Base-by-base conservation (phyloP, 129 eudicot species). In the Lonicera japonica region DNA sequence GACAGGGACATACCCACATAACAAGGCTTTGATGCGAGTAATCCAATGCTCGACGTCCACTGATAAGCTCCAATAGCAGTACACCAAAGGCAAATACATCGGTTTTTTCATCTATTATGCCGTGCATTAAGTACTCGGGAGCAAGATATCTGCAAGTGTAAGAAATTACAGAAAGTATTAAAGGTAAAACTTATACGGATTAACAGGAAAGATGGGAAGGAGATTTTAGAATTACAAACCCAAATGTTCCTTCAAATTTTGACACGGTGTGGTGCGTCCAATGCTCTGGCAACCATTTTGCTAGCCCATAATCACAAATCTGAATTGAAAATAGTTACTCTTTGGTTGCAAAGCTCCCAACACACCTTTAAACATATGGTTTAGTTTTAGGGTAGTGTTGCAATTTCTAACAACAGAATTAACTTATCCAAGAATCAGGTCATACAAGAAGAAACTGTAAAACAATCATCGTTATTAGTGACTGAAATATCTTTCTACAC, bases 261-360 rank as follows among this genome's bases (percentile, higher is more conserved):
- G 94, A 76, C 25, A 90, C 85, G 0, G 82, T 82, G 55, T 77
- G 95, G 63, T 90, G 95, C 61, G 87, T 84, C 97, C 95, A 90
- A 25, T 86, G 86, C 73, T 87, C 94, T 1, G 97, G 97, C 25
- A 92, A 79, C 98, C 98, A 92, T 67, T 92, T 92, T 0, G 98
- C 96, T 50, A 87, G 89, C 68, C 97, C 97, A 58, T 81, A 90
- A 79, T 90, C 97, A 41, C 95, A 90, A 73, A 90, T 90, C 97
- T 90, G 92, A 36, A 75, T 5, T 0, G 7, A 68, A 56, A 70
- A 69, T 0, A 57, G 63, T 73, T 53, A 67, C 16, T 12, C 41
- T 54, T 34, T 54, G 45, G 58, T 67, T 48, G 55, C 60, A 56
- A 70, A 58, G 57, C 58, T 61, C 63, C 66, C 67, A 79, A 69